phyloP scores from a whole-genome alignment of 148 eudicot species.

The Chenopodium quinoa region DNA sequence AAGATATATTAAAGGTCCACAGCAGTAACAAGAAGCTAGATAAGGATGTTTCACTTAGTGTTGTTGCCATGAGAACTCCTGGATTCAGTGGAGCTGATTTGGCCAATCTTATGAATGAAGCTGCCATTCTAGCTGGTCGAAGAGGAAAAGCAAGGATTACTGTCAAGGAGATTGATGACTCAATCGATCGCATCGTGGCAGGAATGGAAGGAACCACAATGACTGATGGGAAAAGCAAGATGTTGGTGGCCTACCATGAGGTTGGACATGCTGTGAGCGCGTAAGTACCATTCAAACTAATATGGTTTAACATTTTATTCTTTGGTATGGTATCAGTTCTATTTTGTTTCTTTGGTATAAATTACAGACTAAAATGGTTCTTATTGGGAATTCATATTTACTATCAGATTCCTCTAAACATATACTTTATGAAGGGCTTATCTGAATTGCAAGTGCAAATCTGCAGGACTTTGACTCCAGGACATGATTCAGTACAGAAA shows the following conservation, averaged over 20 bases:
- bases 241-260: slow-evolving; percentile 86
- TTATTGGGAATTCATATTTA: no score
- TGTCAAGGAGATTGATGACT: slow-evolving; percentile 67
- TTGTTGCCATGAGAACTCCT: slow-evolving; percentile 78
- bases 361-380: neutral
- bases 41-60: slow-evolving; percentile 53
- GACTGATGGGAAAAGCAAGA: slow-evolving; percentile 90
- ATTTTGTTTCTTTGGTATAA: neutral
- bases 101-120: slow-evolving; percentile 87
- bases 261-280: slow-evolving; percentile 84
- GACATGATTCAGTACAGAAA: slow-evolving; percentile 82
- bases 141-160: slow-evolving; percentile 70
- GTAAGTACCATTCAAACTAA: slow-evolving; percentile 38
- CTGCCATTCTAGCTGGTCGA: slow-evolving; percentile 86
- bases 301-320: no score
- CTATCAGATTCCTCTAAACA: no score
- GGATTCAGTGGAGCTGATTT: slow-evolving; percentile 90
- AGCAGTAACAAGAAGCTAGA: slow-evolving; percentile 66
- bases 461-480: slow-evolving; percentile 63
- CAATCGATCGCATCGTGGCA: slow-evolving; percentile 76
- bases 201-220: slow-evolving; percentile 86
- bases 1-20: slow-evolving; percentile 72
- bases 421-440: neutral
- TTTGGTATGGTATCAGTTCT: neutral
- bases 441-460: neutral